A percentile compares a stretch with the other conserved stretches of the same genome.
Conservation (phyloP, 345 rosid species). For the Syzygium aromaticum region DNA sequence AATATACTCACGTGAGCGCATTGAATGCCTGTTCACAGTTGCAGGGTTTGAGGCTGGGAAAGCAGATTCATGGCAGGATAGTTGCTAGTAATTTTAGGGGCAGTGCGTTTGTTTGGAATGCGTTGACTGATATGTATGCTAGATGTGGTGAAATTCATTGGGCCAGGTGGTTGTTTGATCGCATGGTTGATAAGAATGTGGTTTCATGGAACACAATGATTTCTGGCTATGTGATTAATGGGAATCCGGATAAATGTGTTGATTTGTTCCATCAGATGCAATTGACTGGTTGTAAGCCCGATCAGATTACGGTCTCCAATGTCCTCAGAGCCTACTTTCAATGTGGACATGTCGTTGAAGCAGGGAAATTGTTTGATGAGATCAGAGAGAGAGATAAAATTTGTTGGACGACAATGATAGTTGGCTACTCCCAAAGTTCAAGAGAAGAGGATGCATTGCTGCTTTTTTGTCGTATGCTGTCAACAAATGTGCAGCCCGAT, state of each 20-base stretch:
- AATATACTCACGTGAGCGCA: constrained; percentile 40
- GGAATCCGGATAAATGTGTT: constrained; percentile 36
- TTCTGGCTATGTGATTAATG: constrained; percentile 34
- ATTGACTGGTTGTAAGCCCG: constrained; percentile 25
- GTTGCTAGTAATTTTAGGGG: constrained; percentile 9
- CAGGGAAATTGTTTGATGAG: constrained; percentile 18
- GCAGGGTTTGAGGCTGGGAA: constrained; percentile 36
- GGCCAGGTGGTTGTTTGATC: constrained; percentile 40
- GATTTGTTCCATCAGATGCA: constrained; percentile 39
- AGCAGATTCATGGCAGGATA: constrained; percentile 50
- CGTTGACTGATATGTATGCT: constrained; percentile 46
- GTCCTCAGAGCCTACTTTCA: constrained; percentile 38
- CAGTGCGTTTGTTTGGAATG: constrained; percentile 42
- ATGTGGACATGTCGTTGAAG: constrained; percentile 21
- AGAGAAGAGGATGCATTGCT: constrained; percentile 47
- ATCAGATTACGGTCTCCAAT: constrained; percentile 40
- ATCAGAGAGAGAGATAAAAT: constrained; percentile 40
- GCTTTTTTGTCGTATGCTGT: constrained; percentile 33
- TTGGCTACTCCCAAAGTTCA: constrained; percentile 41
- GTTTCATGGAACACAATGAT: constrained; percentile 54
- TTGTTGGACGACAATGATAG: constrained; percentile 53
- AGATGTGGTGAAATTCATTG: constrained; percentile 38
- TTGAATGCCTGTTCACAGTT: constrained; percentile 42
- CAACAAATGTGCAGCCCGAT: constrained; percentile 29
- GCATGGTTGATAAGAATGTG: constrained; percentile 23